Percentiles rank a stretch among this genome's conserved stretches.
These are phyloP conservation scores for Telopea speciosissima DNA, from an alignment of 177 flowering plant species.

Conservation along the genomic window DNA sequence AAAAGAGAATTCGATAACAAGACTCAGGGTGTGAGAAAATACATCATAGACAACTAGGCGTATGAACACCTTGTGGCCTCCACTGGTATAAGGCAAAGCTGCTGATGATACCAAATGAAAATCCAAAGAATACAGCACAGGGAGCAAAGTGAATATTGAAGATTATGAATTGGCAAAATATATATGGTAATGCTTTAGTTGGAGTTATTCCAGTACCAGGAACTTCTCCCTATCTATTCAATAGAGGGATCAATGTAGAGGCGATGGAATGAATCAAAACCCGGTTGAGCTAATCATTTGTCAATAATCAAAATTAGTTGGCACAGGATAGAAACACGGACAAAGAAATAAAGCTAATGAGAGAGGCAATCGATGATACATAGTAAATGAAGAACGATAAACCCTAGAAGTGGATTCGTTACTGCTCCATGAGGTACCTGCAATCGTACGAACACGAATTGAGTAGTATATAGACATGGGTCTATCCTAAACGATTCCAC, in stretches of 20 bases:
- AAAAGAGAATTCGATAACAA: not conserved
- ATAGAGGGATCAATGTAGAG: not conserved
- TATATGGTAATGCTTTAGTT: not conserved
- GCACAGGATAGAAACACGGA: not conserved
- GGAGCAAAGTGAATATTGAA: not conserved
- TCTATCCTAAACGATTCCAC: not conserved
- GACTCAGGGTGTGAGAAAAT: no score
- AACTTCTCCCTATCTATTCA: not conserved
- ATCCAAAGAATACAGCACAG: not conserved
- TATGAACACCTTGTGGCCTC: not conserved
- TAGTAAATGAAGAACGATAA: no score
- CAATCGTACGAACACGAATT: not conserved
- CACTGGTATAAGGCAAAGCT: not conserved
- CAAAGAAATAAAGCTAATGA: not conserved
- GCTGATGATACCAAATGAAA: not conserved
- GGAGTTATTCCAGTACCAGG: not conserved
- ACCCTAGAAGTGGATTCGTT: not conserved
- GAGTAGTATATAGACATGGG: not conserved
- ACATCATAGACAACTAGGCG: not conserved
- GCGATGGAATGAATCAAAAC: not conserved
- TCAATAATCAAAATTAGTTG: not conserved
- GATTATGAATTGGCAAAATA: not conserved
- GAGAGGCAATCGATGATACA: not conserved
- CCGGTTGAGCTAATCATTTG: not conserved
- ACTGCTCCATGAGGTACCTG: not conserved